These are phyloP conservation scores for Filosporella fistucella DNA, from an alignment of 495 filamentous ascomycete genomes.

Conservation along the genomic window DNA sequence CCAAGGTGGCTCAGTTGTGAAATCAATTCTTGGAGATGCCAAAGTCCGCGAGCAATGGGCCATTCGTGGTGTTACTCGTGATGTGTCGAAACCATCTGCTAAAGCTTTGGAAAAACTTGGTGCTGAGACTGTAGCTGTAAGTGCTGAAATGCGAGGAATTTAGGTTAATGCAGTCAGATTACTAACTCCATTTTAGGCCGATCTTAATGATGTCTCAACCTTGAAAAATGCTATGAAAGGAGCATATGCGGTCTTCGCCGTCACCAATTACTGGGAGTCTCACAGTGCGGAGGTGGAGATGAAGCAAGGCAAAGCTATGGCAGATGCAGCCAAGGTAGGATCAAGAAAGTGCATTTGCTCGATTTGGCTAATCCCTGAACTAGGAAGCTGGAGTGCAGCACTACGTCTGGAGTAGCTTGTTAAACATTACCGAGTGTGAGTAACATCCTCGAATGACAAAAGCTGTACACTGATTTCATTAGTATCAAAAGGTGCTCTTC, in stretches of 20 bases:
- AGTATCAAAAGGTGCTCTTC: conserved; percentile 39
- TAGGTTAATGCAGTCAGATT: too few species aligned
- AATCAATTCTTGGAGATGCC: conserved; percentile 43
- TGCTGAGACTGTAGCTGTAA: conserved; percentile 34
- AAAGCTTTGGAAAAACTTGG: conserved; percentile 33
- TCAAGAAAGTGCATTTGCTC: not conserved
- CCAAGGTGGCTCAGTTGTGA: conserved; percentile 56
- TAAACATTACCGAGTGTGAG: conserved; percentile 31
- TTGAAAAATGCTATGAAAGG: conserved; percentile 46
- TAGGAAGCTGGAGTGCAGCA: conserved; percentile 40
- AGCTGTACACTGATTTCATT: conserved; percentile 3
- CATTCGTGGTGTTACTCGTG: conserved; percentile 53
- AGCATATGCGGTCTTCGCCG: conserved; percentile 49
- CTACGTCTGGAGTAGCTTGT: conserved; percentile 43
- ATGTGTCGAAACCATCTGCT: conserved; percentile 39
- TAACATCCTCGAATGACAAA: not conserved
- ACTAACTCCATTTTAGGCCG: conserved; percentile 29
- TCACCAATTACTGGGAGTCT: conserved; percentile 54
- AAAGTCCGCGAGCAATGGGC: conserved; percentile 41
- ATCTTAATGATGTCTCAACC: conserved; percentile 42
- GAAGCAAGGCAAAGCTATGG: conserved; percentile 52
- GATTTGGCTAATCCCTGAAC: not conserved
- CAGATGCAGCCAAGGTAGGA: conserved; percentile 43
- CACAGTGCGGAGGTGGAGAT: conserved; percentile 44
- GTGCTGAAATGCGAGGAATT: conserved; percentile 5